phyloP scores from a whole-genome alignment of 768 basidiomycete genomes.

The Hypholoma fasciculare region DNA sequence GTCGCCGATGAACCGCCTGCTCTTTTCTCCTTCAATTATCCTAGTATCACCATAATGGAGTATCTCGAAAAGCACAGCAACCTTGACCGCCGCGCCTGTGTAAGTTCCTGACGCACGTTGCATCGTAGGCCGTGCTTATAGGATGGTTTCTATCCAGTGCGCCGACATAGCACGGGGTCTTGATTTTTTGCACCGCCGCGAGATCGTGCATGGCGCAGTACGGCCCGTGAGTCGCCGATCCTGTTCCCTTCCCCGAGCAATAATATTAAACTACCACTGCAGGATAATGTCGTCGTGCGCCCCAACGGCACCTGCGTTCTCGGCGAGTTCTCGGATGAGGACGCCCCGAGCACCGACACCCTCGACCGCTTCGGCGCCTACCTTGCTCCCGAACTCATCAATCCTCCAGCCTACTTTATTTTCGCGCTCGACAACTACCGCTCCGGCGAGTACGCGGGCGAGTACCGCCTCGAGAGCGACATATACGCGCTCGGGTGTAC shows the following conservation, averaged over 20 bases:
- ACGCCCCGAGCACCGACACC: conserved; percentile 12
- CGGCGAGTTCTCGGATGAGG: conserved; percentile 21
- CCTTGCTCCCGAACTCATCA: conserved; percentile 22
- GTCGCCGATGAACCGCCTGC: conserved; percentile 4
- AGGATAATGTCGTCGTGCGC: conserved; percentile 22
- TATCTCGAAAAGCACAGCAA: background rate
- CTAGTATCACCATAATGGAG: background rate
- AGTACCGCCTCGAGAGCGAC: conserved; percentile 23
- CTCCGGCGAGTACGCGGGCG: conserved; percentile 19
- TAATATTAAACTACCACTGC: background rate
- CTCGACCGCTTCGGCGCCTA: conserved; percentile 14
- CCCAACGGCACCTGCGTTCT: conserved; percentile 17
- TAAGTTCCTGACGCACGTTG: background rate
- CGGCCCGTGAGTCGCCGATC: conserved; percentile 12
- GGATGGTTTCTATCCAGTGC: conserved; percentile 8
- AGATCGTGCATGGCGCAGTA: conserved; percentile 20
- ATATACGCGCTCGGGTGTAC: conserved; percentile 23
- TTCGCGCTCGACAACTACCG: conserved; percentile 22
- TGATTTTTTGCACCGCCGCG: conserved; percentile 18
- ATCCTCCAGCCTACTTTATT: conserved; percentile 9
- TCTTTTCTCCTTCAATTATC: background rate
- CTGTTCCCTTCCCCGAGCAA: background rate
- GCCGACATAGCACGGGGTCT: conserved; percentile 19
- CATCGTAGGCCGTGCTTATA: too few relatives aligned
- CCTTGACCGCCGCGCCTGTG: conserved; percentile 1